Evolutionary conservation across 495 filamentous ascomycete species (phyloP).

Genomic region (Penicillium bialowiezense): DNA sequence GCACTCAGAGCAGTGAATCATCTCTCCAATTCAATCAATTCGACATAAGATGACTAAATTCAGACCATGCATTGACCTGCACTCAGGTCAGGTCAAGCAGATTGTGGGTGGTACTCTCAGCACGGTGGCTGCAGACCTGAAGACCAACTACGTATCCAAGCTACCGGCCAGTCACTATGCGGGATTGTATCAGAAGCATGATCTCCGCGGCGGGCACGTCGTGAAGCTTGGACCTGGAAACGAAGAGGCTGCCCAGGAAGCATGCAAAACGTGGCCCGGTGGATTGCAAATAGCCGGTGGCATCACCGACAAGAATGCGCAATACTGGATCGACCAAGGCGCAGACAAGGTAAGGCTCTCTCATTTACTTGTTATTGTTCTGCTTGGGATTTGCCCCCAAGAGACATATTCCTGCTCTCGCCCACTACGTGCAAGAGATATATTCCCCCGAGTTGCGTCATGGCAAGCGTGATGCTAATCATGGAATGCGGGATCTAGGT

Average conservation of each 20-base stretch:
- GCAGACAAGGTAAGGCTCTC: slow-evolving; percentile 76
- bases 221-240: slow-evolving; percentile 94
- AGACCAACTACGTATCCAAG: slow-evolving; percentile 87
- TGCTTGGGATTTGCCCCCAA: too few species aligned
- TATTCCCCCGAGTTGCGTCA: too few species aligned
- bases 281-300: slow-evolving; percentile 88
- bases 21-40: slow-evolving; percentile 6
- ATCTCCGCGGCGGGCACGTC: slow-evolving; percentile 78
- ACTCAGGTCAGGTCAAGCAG: slow-evolving; percentile 94
- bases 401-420: too few species aligned
- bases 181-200: slow-evolving; percentile 68
- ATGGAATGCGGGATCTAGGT: slow-evolving; percentile 57
- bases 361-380: too few species aligned
- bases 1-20: slow-evolving; percentile 9
- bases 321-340: slow-evolving; percentile 79
- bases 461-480: slow-evolving; percentile 13
- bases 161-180: slow-evolving; percentile 80
- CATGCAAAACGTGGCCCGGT: slow-evolving; percentile 70
- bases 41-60: slow-evolving; percentile 77
- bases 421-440: too few species aligned
- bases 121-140: slow-evolving; percentile 59
- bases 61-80: slow-evolving; percentile 94
- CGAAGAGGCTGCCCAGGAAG: slow-evolving; percentile 71
- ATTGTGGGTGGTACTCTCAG: slow-evolving; percentile 93
- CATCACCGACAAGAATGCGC: slow-evolving; percentile 80